A percentile compares a stretch with the other conserved stretches of the same genome.
Conservation (phyloP, 2,329 filamentous ascomycete genomes). For the Diaporthe amygdali region DNA sequence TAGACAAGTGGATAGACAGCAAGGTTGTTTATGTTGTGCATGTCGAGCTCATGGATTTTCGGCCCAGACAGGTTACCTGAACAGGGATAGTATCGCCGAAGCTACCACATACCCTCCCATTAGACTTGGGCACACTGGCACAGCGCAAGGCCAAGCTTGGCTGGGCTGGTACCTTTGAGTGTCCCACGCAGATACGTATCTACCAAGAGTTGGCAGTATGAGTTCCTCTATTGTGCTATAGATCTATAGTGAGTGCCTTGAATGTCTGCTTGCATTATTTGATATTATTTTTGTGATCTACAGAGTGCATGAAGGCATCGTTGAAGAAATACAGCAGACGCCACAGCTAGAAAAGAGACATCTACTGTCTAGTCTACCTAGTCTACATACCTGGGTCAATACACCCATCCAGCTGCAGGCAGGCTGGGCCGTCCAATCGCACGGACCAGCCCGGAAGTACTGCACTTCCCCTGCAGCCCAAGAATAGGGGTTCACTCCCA, state of each 20-base stretch:
- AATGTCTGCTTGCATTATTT: background rate
- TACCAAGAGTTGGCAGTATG: background rate
- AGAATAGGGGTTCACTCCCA: constrained; percentile 16
- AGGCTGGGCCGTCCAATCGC: constrained; percentile 7
- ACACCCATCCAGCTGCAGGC: too few species aligned
- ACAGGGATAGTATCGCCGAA: background rate
- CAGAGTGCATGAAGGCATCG: too few species aligned
- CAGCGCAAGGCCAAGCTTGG: background rate
- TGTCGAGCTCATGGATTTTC: constrained; percentile 1
- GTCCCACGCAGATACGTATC: background rate
- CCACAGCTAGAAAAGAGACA: background rate
- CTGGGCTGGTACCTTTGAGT: background rate
- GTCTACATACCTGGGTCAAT: too few species aligned
- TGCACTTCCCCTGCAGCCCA: constrained; percentile 17
- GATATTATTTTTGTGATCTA: background rate
- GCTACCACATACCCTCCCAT: too few species aligned
- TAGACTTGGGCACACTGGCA: background rate
- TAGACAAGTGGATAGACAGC: background rate
- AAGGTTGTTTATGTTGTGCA: background rate
- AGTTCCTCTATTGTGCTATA: background rate
- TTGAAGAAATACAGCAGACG: too few species aligned
- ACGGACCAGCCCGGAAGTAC: background rate
- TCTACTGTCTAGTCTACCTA: too few species aligned
- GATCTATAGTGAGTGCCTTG: background rate
- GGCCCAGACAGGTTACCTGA: background rate